Evolutionary conservation across 257 asterid genomes (phyloP).

Genomic region (Solanum ossicruentum): DNA sequence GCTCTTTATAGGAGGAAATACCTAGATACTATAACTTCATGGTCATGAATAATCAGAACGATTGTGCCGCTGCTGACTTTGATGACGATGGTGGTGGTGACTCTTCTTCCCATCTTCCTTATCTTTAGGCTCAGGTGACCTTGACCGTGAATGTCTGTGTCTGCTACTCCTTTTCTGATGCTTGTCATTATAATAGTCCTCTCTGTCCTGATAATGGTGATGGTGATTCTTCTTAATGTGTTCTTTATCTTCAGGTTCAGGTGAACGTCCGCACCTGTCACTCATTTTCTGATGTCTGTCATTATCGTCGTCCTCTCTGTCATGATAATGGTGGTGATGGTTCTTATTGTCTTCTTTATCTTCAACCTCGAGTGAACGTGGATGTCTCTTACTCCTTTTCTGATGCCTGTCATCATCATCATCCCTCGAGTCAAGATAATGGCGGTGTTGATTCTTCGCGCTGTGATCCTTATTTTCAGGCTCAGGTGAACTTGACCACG

Average conservation of each 20-base stretch:
- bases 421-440: conserved; percentile 5
- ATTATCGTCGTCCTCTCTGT: conserved; percentile 1
- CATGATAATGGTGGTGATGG: background rate
- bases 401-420: background rate
- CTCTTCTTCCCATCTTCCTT: background rate
- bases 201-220: conserved; percentile 8
- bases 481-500: background rate
- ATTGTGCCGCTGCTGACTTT: background rate
- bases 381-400: background rate
- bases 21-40: background rate
- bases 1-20: background rate
- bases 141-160: background rate
- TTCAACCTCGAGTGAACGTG: background rate
- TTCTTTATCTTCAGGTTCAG: background rate
- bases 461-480: background rate
- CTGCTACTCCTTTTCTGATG: background rate
- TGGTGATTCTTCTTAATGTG: background rate
- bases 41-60: conserved; percentile 3
- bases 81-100: background rate
- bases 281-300: background rate
- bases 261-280: background rate
- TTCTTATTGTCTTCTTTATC: background rate
- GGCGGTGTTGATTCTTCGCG: background rate
- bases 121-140: background rate
- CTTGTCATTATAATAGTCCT: background rate